phyloP scores from a whole-genome alignment of 768 basidiomycete genomes.

The Hypholoma sublateritium region DNA sequence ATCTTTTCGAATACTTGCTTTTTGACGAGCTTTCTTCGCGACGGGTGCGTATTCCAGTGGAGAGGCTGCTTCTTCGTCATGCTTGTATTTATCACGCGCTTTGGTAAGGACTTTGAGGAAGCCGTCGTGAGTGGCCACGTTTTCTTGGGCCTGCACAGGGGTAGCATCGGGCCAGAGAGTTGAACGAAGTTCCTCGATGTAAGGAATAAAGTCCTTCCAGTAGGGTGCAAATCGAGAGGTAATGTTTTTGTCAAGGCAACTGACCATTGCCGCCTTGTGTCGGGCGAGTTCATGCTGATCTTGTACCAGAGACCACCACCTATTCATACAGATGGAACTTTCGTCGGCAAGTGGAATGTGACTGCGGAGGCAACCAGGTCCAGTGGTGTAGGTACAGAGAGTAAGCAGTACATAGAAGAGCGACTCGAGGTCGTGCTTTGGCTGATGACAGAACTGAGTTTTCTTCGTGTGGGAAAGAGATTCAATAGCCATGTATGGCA shows the following conservation, averaged over 20 bases:
- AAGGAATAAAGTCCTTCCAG: neutral
- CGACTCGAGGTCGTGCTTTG: neutral
- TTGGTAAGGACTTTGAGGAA: neutral
- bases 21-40: no score
- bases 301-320: neutral
- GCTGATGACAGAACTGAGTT: neutral
- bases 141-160: neutral
- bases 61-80: neutral
- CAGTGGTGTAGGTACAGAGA: slow-evolving; percentile 1
- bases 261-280: neutral
- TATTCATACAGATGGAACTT: neutral
- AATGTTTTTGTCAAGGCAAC: neutral
- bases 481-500: neutral
- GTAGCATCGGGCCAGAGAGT: neutral
- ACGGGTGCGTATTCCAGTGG: neutral
- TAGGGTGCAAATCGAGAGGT: neutral
- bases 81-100: neutral
- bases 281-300: neutral
- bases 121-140: neutral
- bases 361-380: neutral
- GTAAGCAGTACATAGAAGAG: neutral
- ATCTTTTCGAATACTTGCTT: neutral
- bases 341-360: neutral
- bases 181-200: neutral
- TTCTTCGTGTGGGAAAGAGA: no score